Conservation (phyloP, 2,329 filamentous ascomycete genomes). For the Colletotrichum simmondsii region DNA sequence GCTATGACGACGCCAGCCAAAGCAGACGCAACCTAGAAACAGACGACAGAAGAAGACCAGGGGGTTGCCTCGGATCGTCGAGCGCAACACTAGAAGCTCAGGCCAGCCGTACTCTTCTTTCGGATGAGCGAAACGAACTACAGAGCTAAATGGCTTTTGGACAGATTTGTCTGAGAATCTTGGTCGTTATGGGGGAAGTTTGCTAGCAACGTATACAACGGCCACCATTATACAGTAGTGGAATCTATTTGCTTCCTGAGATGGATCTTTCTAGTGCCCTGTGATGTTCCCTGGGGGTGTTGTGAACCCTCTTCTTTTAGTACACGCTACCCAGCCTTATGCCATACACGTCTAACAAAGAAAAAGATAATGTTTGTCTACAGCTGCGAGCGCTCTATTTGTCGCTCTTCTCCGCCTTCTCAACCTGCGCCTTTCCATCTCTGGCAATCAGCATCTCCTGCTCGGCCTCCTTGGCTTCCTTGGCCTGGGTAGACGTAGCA, state of each 20-base stretch:
- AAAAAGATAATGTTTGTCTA: conserved; percentile 37
- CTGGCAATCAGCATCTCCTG: conserved; percentile 49
- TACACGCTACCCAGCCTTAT: conserved; percentile 36
- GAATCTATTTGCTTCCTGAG: conserved; percentile 35
- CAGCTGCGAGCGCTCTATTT: conserved; percentile 35
- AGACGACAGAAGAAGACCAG: conserved; percentile 1
- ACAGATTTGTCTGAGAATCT: neutral
- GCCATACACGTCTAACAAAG: conserved; percentile 35
- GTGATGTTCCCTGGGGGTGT: conserved; percentile 33
- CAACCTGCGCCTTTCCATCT: conserved; percentile 40
- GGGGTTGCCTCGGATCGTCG: neutral
- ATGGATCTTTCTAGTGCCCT: conserved; percentile 35
- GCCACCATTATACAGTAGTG: conserved; percentile 32
- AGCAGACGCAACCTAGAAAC: conserved; percentile 14
- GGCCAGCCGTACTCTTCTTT: neutral
- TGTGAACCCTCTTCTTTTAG: conserved; percentile 33
- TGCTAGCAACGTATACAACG: conserved; percentile 1
- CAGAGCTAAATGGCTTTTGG: neutral
- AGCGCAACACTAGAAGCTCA: neutral
- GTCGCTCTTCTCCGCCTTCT: conserved; percentile 54
- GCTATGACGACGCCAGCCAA: conserved; percentile 34
- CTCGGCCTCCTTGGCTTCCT: conserved; percentile 50
- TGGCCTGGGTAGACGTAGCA: conserved; percentile 43
- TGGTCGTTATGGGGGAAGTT: neutral
- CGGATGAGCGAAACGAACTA: neutral